Conservation (phyloP, 2,329 filamentous ascomycete species). For the Lasiodiplodia sp. region DNA sequence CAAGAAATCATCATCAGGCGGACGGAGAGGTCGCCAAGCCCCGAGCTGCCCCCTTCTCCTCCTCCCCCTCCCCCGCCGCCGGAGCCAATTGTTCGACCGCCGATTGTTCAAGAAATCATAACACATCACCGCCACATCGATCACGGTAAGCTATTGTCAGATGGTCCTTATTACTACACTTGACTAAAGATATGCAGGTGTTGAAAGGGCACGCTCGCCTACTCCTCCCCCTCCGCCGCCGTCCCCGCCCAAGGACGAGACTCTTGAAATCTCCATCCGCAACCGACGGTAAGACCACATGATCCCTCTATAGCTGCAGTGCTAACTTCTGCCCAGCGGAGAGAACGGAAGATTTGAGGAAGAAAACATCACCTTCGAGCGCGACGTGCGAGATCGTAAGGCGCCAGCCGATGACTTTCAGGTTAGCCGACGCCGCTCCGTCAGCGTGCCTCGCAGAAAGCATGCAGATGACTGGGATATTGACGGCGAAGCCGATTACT, state of each 20-base stretch:
- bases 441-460: conserved; percentile 56
- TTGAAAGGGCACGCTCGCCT: conserved; percentile 56
- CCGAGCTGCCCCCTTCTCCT: conserved; percentile 57
- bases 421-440: conserved; percentile 47
- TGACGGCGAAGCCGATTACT: conserved; percentile 64
- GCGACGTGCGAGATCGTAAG: conserved; percentile 50
- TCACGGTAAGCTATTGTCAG: conserved; percentile 68
- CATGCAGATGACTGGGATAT: conserved; percentile 56
- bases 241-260: conserved; percentile 58
- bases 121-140: conserved; percentile 88
- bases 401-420: conserved; percentile 37
- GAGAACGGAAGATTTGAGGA: conserved; percentile 59
- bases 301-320: background rate
- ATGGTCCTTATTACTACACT: background rate
- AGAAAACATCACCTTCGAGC: conserved; percentile 71
- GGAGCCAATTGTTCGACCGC: conserved; percentile 74
- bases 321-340: background rate
- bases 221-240: conserved; percentile 59
- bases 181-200: conserved; percentile 41
- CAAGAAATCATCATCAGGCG: conserved; percentile 57
- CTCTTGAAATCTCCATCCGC: conserved; percentile 64
- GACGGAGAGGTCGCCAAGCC: conserved; percentile 54
- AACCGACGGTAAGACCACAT: conserved; percentile 32
- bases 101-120: conserved; percentile 86
- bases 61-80: conserved; percentile 58